Conservation (phyloP, 257 asterid genomes). For the Gentiana straminea region DNA sequence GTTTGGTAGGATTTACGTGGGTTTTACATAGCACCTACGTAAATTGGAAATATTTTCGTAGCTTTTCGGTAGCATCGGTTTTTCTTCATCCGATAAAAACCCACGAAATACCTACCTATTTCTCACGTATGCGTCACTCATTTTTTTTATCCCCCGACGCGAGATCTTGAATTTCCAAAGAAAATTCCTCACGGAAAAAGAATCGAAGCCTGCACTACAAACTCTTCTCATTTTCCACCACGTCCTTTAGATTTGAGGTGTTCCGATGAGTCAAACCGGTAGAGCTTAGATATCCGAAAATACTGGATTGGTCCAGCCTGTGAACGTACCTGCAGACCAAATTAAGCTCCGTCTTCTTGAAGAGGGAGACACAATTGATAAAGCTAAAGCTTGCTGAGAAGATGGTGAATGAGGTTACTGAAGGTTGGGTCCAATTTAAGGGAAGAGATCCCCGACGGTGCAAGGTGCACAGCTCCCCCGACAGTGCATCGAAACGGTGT, state of each 20-base stretch:
- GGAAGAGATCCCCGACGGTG: no score
- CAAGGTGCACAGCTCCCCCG: no score
- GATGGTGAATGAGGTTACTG: slow-evolving; percentile 62
- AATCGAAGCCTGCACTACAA: slow-evolving; percentile 25
- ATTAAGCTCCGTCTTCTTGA: slow-evolving; percentile 41
- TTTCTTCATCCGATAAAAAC: no score
- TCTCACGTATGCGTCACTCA: background rate
- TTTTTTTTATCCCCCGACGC: slow-evolving; percentile 14
- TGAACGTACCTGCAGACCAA: slow-evolving; percentile 28
- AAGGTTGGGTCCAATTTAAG: slow-evolving; percentile 64
- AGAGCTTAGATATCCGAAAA: slow-evolving; percentile 29
- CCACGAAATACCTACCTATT: no score
- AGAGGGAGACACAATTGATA: slow-evolving; percentile 48
- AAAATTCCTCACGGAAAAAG: slow-evolving; percentile 16
- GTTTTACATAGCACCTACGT: no score
- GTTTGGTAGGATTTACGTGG: no score
- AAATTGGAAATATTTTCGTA: no score
- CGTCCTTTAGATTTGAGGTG: no score
- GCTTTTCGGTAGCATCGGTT: no score
- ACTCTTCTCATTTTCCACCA: slow-evolving; percentile 15
- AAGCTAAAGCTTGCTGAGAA: slow-evolving; percentile 51
- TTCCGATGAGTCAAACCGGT: slow-evolving; percentile 6
- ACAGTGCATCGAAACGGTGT: no score
- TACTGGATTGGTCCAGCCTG: slow-evolving; percentile 20
- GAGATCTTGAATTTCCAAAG: slow-evolving; percentile 6